phyloP scores from a whole-genome alignment of 2,329 filamentous ascomycete species.

The Thelonectria blattea region DNA sequence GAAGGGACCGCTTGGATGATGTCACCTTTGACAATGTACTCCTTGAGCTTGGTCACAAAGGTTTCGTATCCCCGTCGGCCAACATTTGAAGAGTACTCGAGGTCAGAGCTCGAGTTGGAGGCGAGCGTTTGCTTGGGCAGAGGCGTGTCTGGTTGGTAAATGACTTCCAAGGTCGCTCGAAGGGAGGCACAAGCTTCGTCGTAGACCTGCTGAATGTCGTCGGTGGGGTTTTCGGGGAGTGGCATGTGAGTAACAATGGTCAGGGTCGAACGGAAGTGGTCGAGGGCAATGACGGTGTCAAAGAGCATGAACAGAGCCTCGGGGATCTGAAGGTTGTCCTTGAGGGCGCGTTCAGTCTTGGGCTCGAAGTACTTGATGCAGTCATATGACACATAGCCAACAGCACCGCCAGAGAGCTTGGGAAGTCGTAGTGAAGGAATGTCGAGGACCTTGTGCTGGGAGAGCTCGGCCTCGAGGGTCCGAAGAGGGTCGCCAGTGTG shows the following conservation, averaged over 20 bases:
- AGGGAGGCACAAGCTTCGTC: conserved; percentile 65
- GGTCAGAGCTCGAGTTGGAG: conserved; percentile 67
- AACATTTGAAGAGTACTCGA: conserved; percentile 90
- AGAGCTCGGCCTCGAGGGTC: conserved; percentile 79
- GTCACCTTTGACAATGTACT: conserved; percentile 89
- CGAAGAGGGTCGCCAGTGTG: conserved; percentile 84
- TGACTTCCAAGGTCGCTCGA: conserved; percentile 69
- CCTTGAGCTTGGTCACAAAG: conserved; percentile 86
- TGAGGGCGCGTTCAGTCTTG: conserved; percentile 86
- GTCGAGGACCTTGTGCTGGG: conserved; percentile 77
- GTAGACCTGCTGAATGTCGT: conserved; percentile 52
- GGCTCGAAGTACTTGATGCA: conserved; percentile 98
- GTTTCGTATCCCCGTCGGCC: conserved; percentile 85
- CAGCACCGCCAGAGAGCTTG: conserved; percentile 86
- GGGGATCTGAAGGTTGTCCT: conserved; percentile 86
- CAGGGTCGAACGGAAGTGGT: conserved; percentile 91
- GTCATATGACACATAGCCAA: conserved; percentile 97
- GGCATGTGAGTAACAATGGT: conserved; percentile 92
- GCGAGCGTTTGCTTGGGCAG: conserved; percentile 72
- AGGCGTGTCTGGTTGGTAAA: conserved; percentile 77
- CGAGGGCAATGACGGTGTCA: conserved; percentile 91
- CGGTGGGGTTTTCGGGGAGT: conserved; percentile 62
- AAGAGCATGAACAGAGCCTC: conserved; percentile 98
- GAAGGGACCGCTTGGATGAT: conserved; percentile 98
- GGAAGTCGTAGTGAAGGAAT: conserved; percentile 85